Evolutionary conservation across 2,329 filamentous ascomycete species (phyloP).

Genomic region (Acrodontium crateriforme): DNA sequence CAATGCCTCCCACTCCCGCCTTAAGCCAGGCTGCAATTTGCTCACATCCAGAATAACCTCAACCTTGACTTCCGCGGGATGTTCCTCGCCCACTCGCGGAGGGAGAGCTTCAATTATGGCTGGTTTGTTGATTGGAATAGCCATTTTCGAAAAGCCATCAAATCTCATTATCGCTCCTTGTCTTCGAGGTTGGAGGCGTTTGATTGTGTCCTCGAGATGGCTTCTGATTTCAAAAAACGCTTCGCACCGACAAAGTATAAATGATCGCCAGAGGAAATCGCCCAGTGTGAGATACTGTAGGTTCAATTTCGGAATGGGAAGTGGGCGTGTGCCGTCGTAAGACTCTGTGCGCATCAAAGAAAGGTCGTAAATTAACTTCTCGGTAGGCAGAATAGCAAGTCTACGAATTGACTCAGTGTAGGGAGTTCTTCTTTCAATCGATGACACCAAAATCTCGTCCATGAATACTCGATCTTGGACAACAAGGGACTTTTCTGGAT

Average conservation of each 20-base stretch:
- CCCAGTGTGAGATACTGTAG: constrained; percentile 89
- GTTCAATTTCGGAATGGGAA: constrained; percentile 89
- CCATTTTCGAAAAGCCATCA: constrained; percentile 81
- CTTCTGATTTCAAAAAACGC: constrained; percentile 88
- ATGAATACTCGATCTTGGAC: constrained; percentile 49
- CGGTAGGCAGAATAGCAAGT: constrained; percentile 70
- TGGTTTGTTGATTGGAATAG: constrained; percentile 70
- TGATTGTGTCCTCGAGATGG: constrained; percentile 72
- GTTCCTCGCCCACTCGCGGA: constrained; percentile 66
- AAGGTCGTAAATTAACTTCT: constrained; percentile 64
- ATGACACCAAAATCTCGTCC: constrained; percentile 58
- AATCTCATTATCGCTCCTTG: constrained; percentile 55
- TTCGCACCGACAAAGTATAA: constrained; percentile 78
- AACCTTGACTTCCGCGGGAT: constrained; percentile 71
- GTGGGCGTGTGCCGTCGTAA: constrained; percentile 74
- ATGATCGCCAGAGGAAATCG: constrained; percentile 92
- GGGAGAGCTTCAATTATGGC: constrained; percentile 78
- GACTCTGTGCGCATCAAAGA: constrained; percentile 66
- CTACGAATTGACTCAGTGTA: constrained; percentile 68
- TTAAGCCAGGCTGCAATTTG: constrained; percentile 59
- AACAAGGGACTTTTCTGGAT: constrained; percentile 58
- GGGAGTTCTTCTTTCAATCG: constrained; percentile 62
- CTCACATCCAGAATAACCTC: constrained; percentile 78
- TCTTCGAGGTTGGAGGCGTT: constrained; percentile 57
- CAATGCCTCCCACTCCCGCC: constrained; percentile 80